Evolutionary conservation across 139 green algal species (phyloP).

Genomic region (Tetradesmus lagerheimii): DNA sequence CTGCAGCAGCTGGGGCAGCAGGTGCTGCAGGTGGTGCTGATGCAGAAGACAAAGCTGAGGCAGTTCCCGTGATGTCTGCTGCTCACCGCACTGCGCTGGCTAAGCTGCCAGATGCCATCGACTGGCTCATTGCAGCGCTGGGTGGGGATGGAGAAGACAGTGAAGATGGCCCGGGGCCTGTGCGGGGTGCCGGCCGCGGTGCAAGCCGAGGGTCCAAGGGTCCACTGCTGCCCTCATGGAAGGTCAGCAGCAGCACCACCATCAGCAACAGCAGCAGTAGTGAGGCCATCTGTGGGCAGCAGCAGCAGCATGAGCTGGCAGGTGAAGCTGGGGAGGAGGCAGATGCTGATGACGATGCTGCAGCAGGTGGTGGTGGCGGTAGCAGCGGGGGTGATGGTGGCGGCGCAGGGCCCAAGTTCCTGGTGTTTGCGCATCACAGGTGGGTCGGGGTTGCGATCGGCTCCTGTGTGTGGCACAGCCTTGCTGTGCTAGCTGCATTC

Average conservation of each 20-base stretch:
- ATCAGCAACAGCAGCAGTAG: not conserved
- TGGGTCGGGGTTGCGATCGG: not conserved
- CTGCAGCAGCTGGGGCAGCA: not conserved
- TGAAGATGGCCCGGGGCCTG: not conserved
- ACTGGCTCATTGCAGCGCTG: conserved; percentile 81
- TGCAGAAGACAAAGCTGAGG: not conserved
- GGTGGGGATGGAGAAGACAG: conserved; percentile 34
- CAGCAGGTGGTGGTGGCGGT: not conserved
- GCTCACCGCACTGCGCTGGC: conserved; percentile 77
- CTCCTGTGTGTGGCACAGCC: not conserved
- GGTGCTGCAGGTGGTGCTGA: conserved; percentile 20
- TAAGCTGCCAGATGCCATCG: conserved; percentile 81
- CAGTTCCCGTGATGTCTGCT: conserved; percentile 48
- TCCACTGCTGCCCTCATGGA: not conserved
- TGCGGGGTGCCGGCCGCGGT: not conserved
- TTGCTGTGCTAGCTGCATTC: not conserved
- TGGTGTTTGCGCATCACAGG: conserved; percentile 97
- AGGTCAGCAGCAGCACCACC: not conserved
- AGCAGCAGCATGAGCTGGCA: not conserved
- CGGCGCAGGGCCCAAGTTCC: conserved; percentile 77
- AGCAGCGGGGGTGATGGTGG: not conserved
- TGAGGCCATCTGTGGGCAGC: not conserved
- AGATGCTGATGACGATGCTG: not conserved
- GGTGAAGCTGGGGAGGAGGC: not conserved
- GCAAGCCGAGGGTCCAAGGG: not conserved